These are phyloP conservation scores for Excoecaria agallocha DNA, from an alignment of 345 rosid genomes.

Conservation along the genomic window DNA sequence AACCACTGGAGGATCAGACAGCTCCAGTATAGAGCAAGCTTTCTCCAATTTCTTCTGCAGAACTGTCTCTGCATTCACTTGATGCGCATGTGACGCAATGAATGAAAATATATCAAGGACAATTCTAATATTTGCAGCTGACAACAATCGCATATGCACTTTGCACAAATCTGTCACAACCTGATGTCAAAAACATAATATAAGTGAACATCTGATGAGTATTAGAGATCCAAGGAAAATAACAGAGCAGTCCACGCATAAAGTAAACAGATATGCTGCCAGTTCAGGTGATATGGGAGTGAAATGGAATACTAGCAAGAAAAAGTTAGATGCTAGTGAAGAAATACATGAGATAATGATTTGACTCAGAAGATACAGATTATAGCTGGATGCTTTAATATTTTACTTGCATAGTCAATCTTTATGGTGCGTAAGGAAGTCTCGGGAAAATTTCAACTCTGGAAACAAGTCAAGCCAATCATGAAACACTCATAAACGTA, in stretches of 20 bases:
- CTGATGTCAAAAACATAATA: conserved; percentile 37
- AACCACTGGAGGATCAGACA: conserved; percentile 77
- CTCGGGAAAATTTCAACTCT: too few relatives aligned
- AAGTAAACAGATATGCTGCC: neutral
- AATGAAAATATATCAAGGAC: conserved; percentile 55
- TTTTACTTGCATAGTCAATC: too few relatives aligned
- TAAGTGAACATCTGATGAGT: neutral
- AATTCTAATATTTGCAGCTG: conserved; percentile 42
- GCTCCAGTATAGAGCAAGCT: conserved; percentile 66
- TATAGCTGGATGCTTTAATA: too few relatives aligned
- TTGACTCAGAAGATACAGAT: too few relatives aligned
- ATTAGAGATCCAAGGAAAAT: neutral
- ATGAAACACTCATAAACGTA: too few relatives aligned
- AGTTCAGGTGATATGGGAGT: too few relatives aligned
- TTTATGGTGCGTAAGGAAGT: too few relatives aligned
- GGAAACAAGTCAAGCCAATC: too few relatives aligned
- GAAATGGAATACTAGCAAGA: too few relatives aligned
- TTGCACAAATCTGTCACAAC: conserved; percentile 64
- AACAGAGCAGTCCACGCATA: neutral
- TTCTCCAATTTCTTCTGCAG: conserved; percentile 67
- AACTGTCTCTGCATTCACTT: conserved; percentile 47
- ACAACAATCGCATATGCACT: conserved; percentile 45
- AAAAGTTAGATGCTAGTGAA: too few relatives aligned
- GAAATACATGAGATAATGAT: too few relatives aligned
- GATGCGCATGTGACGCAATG: conserved; percentile 63